A percentile compares a stretch with the other conserved stretches of the same genome.
Evolutionary conservation across 2,329 filamentous ascomycete species (phyloP).

Genomic region (Onygenales sp.): DNA sequence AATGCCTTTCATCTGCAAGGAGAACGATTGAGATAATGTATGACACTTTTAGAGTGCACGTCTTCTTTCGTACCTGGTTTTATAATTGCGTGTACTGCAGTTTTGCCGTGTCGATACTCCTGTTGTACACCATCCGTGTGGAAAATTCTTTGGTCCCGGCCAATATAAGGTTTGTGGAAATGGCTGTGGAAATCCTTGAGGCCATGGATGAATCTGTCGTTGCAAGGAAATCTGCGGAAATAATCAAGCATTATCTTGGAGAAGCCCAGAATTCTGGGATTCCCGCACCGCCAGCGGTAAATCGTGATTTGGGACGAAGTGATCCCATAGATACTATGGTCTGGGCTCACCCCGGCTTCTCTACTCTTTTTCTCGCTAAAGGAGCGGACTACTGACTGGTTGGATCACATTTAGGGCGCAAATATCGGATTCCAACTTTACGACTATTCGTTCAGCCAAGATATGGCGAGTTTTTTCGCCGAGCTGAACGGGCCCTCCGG

Average conservation of each 20-base stretch:
- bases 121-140: slow-evolving; percentile 24
- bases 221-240: slow-evolving; percentile 29
- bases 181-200: slow-evolving; percentile 31
- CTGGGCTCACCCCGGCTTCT: not conserved
- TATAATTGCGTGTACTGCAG: slow-evolving; percentile 36
- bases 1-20: slow-evolving; percentile 31
- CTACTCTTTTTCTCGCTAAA: too few species aligned
- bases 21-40: slow-evolving; percentile 32
- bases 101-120: slow-evolving; percentile 30
- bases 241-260: slow-evolving; percentile 23
- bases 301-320: slow-evolving; percentile 2
- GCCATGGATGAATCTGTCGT: slow-evolving; percentile 35
- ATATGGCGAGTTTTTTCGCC: slow-evolving; percentile 25
- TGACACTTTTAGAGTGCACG: slow-evolving; percentile 29
- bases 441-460: slow-evolving; percentile 26
- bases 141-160: slow-evolving; percentile 20
- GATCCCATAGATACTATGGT: not conserved
- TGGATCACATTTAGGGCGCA: slow-evolving; percentile 17
- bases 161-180: slow-evolving; percentile 23
- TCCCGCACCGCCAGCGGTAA: slow-evolving; percentile 14
- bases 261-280: slow-evolving; percentile 10
- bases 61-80: slow-evolving; percentile 35
- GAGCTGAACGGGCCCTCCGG: slow-evolving; percentile 25
- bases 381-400: slow-evolving; percentile 4
- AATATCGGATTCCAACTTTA: slow-evolving; percentile 14